Evolutionary conservation across 148 eudicot genomes (phyloP), one percentile per base, ranked within the genome.

Genomic region (Cornus florida): DNA sequence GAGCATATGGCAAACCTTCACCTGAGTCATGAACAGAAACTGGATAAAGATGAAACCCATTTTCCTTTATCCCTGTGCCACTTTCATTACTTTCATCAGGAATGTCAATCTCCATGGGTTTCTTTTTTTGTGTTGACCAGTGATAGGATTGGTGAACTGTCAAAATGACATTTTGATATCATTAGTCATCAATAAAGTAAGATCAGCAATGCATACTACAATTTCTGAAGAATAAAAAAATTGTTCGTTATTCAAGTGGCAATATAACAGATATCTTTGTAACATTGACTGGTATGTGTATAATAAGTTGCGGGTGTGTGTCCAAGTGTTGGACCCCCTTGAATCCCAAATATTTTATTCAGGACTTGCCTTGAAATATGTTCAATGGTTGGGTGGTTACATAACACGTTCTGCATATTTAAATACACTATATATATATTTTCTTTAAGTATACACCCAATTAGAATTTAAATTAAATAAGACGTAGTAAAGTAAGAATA

Each of bases 1-100:
- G 97, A 81, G 97, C 97, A 84, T 89, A 91, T 28, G 97, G 97
- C 73, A 89, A 85, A 60, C 97, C 97, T 80, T 81, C 86, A 76
- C 97, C 97, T 24, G 78, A 72, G 38, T 83, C 89, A 38, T 85
- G 77, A 23, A 83, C 86, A 75, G 86, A 79, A 68, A 93, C 97
- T 1, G 96, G 92, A 84, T 85, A 89, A 66, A 93, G 89, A 82
- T 81, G 82, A 43, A 90, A 71, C 28, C 90, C 92, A 78, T 90
- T 95, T 77, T 86, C 85, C 79, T 80, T 81, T 38, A 83, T 78
- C 83, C 80, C 88, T 69, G 46, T 59, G 16, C 74, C 60, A 68
- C 69, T 76, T 62, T 85, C 90, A 79, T 83, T 86, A 82, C 79
- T 82, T 82, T 82, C 87, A 71, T 84, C 82, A 64, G 84, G 83